phyloP scores from a whole-genome alignment of 2,329 filamentous ascomycete species.

The Zymoseptoria crescenta region DNA sequence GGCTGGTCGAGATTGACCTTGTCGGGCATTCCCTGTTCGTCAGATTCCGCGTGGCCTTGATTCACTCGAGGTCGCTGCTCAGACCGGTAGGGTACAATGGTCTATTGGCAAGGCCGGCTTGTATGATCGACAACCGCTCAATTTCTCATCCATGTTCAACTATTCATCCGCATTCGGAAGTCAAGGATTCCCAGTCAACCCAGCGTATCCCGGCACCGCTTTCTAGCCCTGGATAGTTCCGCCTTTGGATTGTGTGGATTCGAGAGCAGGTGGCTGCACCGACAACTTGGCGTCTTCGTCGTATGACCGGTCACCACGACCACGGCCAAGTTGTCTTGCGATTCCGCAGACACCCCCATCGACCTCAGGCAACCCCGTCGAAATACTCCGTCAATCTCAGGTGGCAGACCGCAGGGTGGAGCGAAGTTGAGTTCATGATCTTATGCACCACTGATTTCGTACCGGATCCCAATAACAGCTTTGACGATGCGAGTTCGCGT shows the following conservation, averaged over 20 bases:
- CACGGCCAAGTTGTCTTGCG: too few relatives aligned
- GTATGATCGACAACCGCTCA: not conserved
- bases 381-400: not conserved
- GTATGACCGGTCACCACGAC: not conserved
- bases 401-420: not conserved
- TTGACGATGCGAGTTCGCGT: conserved; percentile 10
- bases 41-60: not conserved
- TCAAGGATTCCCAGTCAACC: not conserved
- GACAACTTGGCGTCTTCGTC: not conserved
- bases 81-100: not conserved
- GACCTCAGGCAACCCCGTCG: not conserved
- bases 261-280: not conserved
- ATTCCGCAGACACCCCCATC: too few relatives aligned
- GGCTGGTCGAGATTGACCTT: not conserved
- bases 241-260: not conserved
- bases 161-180: not conserved
- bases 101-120: not conserved
- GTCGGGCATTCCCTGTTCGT: not conserved
- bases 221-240: not conserved
- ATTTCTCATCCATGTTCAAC: not conserved
- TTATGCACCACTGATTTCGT: conserved; percentile 17
- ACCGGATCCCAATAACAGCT: conserved; percentile 29
- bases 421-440: conserved; percentile 5
- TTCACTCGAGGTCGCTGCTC: not conserved
- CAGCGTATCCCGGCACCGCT: not conserved